Percentiles rank a stretch among this genome's conserved stretches.
Evolutionary conservation across 192 early-diverging fungal species (phyloP).

Genomic region (Coemansia sp.): DNA sequence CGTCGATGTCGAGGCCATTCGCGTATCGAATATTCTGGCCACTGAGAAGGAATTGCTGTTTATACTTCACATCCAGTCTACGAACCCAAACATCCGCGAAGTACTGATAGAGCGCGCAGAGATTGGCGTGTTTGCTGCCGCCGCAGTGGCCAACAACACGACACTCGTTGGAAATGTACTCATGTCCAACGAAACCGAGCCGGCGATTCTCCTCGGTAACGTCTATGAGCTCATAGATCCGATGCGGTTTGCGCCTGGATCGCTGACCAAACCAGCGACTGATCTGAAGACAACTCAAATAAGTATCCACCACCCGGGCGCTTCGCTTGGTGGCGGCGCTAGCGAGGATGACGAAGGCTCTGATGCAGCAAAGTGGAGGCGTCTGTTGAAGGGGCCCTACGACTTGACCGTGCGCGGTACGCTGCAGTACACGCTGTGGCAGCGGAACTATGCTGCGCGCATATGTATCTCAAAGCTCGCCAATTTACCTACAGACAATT

Average conservation of each 20-base stretch:
- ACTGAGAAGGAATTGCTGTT: conserved; percentile 70
- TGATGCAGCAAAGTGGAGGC: conserved; percentile 45
- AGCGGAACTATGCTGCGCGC: conserved; percentile 51
- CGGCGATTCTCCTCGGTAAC: conserved; percentile 48
- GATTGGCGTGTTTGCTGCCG: conserved; percentile 65
- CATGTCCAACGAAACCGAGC: conserved; percentile 38
- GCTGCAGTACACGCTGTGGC: conserved; percentile 55
- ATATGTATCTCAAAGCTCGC: conserved; percentile 55
- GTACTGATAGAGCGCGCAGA: conserved; percentile 58
- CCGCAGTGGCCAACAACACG: conserved; percentile 31
- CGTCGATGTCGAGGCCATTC: conserved; percentile 48
- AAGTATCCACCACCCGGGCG: conserved; percentile 49
- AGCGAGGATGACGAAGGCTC: conserved; percentile 26
- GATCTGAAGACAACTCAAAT: conserved; percentile 48
- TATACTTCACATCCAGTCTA: conserved; percentile 59
- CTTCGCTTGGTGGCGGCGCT: conserved; percentile 26
- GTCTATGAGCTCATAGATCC: conserved; percentile 51
- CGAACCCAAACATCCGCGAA: conserved; percentile 61
- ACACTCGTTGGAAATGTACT: background rate
- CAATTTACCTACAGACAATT: conserved; percentile 37
- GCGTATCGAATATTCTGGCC: conserved; percentile 60
- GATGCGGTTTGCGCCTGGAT: conserved; percentile 45
- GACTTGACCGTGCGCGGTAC: conserved; percentile 57
- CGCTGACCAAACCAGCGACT: conserved; percentile 27
- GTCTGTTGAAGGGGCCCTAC: conserved; percentile 48